A percentile compares a stretch with the other conserved stretches of the same genome.
These are phyloP conservation scores for Magnaporthales sp. DNA, from an alignment of 2,329 filamentous ascomycete genomes.

Conservation along the genomic window DNA sequence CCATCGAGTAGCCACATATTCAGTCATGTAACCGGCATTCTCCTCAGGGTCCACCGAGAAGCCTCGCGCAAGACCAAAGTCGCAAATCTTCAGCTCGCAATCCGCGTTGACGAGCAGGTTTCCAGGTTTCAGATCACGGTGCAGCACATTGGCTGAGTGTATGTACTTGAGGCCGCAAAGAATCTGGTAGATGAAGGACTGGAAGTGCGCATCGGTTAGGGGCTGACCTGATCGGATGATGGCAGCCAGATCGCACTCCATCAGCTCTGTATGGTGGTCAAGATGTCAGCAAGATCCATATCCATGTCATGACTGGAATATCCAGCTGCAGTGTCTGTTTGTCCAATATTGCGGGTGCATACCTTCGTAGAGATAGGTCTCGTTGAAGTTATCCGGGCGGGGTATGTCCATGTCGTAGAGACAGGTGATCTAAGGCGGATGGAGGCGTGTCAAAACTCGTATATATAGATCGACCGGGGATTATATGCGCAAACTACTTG, in stretches of 20 bases:
- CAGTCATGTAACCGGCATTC: conserved; percentile 98
- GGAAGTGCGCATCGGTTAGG: conserved; percentile 96
- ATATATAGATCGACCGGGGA: background rate
- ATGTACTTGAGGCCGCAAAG: conserved; percentile 98
- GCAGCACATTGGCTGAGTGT: conserved; percentile 94
- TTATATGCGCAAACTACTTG: background rate
- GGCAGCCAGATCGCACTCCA: conserved; percentile 97
- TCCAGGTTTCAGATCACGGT: conserved; percentile 93
- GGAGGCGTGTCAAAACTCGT: background rate
- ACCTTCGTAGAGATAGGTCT: conserved; percentile 99
- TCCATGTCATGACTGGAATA: background rate
- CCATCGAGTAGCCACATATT: conserved; percentile 98
- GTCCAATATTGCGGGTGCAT: conserved; percentile 17
- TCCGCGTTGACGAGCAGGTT: conserved; percentile 97
- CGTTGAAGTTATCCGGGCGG: conserved; percentile 94
- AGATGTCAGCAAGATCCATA: conserved; percentile 4
- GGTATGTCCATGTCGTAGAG: conserved; percentile 99
- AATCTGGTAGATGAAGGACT: conserved; percentile 99
- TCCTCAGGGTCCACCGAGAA: conserved; percentile 97
- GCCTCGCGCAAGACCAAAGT: conserved; percentile 92
- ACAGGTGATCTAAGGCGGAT: conserved; percentile 72
- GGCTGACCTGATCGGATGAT: conserved; percentile 97
- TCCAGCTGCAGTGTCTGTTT: background rate
- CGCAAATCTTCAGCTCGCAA: conserved; percentile 98
- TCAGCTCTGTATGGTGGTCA: conserved; percentile 60